phyloP scores from a whole-genome alignment of 352 stramenopile genomes.

The Pythium scleroteichum region DNA sequence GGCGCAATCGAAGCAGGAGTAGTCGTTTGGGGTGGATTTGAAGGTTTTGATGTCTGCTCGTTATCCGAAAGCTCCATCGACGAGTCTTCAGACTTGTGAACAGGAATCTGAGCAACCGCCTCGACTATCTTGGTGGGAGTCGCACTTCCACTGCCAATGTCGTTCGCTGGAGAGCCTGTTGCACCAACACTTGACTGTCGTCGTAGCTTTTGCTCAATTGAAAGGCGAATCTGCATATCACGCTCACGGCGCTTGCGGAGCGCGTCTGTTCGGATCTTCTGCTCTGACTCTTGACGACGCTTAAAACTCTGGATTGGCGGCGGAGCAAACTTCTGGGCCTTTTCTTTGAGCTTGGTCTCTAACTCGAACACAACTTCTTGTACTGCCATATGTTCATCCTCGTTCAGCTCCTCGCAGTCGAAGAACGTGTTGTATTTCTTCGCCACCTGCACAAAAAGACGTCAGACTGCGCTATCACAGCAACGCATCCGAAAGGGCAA shows the following conservation, averaged over 20 bases:
- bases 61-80: constrained; percentile 74
- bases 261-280: constrained; percentile 71
- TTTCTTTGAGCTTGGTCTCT: constrained; percentile 53
- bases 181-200: constrained; percentile 14
- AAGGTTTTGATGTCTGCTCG: constrained; percentile 17
- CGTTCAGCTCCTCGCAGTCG: constrained; percentile 41
- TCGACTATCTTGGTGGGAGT: constrained; percentile 13
- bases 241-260: constrained; percentile 72
- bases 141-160: constrained; percentile 17
- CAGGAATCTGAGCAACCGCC: constrained; percentile 1
- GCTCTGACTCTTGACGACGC: constrained; percentile 72
- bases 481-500: not conserved
- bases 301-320: constrained; percentile 87
- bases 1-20: not conserved
- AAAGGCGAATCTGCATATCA: constrained; percentile 69
- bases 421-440: constrained; percentile 86
- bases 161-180: constrained; percentile 28
- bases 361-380: constrained; percentile 71
- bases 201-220: constrained; percentile 50
- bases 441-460: constrained; percentile 37
- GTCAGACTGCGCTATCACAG: constrained; percentile 7
- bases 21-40: not conserved
- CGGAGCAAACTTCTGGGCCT: constrained; percentile 46
- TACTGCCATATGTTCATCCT: constrained; percentile 55
- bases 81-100: constrained; percentile 51